A percentile compares a stretch with the other conserved stretches of the same genome.
Conservation (phyloP, 73 alveolate species). For the Tetrahymena malaccensis region DNA sequence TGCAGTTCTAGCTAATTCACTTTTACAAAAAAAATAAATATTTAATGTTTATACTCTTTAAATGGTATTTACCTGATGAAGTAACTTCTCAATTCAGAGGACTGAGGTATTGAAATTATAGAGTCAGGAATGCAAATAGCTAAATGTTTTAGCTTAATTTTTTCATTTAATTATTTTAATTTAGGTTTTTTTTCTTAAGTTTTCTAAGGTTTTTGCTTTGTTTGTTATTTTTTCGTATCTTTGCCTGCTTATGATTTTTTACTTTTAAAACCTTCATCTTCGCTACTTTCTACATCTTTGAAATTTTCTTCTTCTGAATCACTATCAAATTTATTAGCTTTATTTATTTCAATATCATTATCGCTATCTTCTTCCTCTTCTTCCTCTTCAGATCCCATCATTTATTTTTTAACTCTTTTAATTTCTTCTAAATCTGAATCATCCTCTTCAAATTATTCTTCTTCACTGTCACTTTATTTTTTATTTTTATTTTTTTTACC, state of each 20-base stretch:
- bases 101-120: not conserved
- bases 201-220: not conserved
- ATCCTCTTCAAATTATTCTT: not conserved
- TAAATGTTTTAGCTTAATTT: not conserved
- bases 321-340: not conserved
- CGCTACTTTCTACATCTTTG: not conserved
- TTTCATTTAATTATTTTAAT: not conserved
- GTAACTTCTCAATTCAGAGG: not conserved
- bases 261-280: not conserved
- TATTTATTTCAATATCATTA: not conserved
- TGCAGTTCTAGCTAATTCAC: constrained; percentile 73
- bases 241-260: not conserved
- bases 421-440: not conserved
- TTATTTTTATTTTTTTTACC: not conserved
- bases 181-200: not conserved
- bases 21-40: not conserved
- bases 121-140: not conserved
- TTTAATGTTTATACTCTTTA: not conserved
- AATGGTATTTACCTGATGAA: not conserved
- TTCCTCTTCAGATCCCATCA: not conserved
- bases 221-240: not conserved
- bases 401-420: not conserved
- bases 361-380: not conserved
- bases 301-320: not conserved
- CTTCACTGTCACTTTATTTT: not conserved